Base-by-base conservation (phyloP, 1,139 yeast species). In the Blastobotrys raffinosifermentans region DNA sequence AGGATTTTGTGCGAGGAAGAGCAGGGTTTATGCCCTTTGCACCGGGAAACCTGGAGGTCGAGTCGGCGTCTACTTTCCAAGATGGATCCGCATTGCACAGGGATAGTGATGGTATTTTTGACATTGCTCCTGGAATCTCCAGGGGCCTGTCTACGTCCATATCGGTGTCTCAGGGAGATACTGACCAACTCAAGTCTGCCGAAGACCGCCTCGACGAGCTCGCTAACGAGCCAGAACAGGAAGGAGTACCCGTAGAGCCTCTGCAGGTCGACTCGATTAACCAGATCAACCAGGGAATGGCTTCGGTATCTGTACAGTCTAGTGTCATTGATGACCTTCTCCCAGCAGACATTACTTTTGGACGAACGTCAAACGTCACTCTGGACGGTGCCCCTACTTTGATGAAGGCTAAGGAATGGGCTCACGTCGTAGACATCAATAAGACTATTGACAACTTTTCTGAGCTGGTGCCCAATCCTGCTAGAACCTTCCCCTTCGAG, bases 401-500 rank as follows among this genome's bases (percentile, higher is more conserved):
- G 46, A 47, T 34, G 48, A 57, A 57, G 31, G 75, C 74, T 43
- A 76, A 73, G 44, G 76, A 80, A 40, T 91, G 97, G 97, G 98
- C 99, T 0, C 98, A 91, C 62, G 77, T 85, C 34, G 96, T 91
- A 14, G 96, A 91, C 53, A 66, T 91, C 36, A 78, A 84, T 53
- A 94, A 86, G 52, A 76, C 73, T 41, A 74, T 91, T 43, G 84
- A 81, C 26, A 87, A 93, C 58, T 93, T 91, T 54, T 69, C 73
- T 13, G 95, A 87, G 49, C 67, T 91, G 41, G 89, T 91, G 7
- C 98, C 98, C 1, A 79, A 84, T 44, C 89, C 89, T 69, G 98
- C 98, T 1, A 71, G 95, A 38, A 77, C 74, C 26, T 93, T 91
- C 81, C 97, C 98, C 0, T 91, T 91, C 54, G 89, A 83, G 48